Conservation (phyloP, 192 early-diverging fungal species). For the Coemansia sp. region DNA sequence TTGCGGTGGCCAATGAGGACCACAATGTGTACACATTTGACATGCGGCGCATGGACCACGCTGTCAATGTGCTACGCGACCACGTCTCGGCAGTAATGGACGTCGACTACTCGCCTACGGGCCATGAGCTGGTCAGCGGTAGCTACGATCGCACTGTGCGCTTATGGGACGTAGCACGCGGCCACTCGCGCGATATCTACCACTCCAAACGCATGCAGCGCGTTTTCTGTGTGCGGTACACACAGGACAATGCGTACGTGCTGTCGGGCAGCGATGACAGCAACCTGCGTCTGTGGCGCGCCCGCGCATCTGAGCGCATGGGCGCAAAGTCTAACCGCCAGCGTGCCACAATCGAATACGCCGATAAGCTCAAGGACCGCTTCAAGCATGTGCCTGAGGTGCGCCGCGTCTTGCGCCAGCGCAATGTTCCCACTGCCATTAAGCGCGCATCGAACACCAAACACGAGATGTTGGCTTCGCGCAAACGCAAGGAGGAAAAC, state of each 20-base stretch:
- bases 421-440: slow-evolving; percentile 82
- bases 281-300: slow-evolving; percentile 97
- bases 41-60: slow-evolving; percentile 90
- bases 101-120: slow-evolving; percentile 97
- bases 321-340: slow-evolving; percentile 76
- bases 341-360: slow-evolving; percentile 74
- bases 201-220: slow-evolving; percentile 99
- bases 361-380: slow-evolving; percentile 86
- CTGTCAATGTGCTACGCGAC: slow-evolving; percentile 87
- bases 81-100: slow-evolving; percentile 98
- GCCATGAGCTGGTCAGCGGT: slow-evolving; percentile 92
- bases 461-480: slow-evolving; percentile 74
- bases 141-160: slow-evolving; percentile 93
- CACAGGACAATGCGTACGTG: slow-evolving; percentile 93
- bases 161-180: slow-evolving; percentile 76
- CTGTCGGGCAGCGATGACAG: slow-evolving; percentile 97
- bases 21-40: slow-evolving; percentile 97
- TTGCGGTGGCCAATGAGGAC: slow-evolving; percentile 94
- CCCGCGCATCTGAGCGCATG: slow-evolving; percentile 83
- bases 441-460: slow-evolving; percentile 78
- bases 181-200: slow-evolving; percentile 90
- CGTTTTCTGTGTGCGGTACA: slow-evolving; percentile 88
- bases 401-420: slow-evolving; percentile 81
- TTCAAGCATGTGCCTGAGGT: slow-evolving; percentile 92
- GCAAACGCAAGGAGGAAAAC: slow-evolving; percentile 88